A percentile compares a stretch with the other conserved stretches of the same genome.
phyloP scores from a whole-genome alignment of 1,284 basidiomycete genomes.

The Boletellus deceptivus region DNA sequence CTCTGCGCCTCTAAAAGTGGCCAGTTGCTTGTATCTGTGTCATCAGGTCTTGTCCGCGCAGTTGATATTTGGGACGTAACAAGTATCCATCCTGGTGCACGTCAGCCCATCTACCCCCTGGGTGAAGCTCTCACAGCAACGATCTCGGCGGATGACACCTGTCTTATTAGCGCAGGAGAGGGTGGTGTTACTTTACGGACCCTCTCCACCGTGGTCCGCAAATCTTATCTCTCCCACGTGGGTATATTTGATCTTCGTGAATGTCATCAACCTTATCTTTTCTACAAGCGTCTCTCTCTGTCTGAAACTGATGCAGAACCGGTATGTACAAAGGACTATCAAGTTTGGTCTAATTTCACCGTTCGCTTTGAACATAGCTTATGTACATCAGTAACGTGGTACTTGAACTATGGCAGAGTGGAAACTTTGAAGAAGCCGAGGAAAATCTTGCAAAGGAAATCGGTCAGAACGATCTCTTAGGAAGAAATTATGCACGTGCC shows the following conservation, averaged over 20 bases:
- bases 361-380: too few relatives aligned
- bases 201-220: not conserved
- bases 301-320: too few relatives aligned
- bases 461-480: too few relatives aligned
- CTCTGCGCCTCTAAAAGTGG: constrained; percentile 4
- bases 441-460: too few relatives aligned
- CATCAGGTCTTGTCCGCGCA: not conserved
- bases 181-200: not conserved
- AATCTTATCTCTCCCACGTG: not conserved
- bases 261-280: too few relatives aligned
- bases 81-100: too few relatives aligned
- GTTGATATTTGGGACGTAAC: constrained; percentile 15
- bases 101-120: not conserved
- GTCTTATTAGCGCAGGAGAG: constrained; percentile 1
- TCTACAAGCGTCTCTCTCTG: too few relatives aligned
- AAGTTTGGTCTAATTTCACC: too few relatives aligned
- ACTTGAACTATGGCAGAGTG: too few relatives aligned
- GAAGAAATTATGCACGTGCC: constrained; percentile 2
- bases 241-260: not conserved
- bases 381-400: too few relatives aligned
- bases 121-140: not conserved
- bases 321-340: too few relatives aligned
- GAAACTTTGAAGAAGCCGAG: too few relatives aligned
- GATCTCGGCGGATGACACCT: constrained; percentile 2
- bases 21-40: constrained; percentile 10